Evolutionary conservation across 768 basidiomycete genomes (phyloP), one percentile per base, ranked within the genome.

Genomic region (Boletus patriciae): DNA sequence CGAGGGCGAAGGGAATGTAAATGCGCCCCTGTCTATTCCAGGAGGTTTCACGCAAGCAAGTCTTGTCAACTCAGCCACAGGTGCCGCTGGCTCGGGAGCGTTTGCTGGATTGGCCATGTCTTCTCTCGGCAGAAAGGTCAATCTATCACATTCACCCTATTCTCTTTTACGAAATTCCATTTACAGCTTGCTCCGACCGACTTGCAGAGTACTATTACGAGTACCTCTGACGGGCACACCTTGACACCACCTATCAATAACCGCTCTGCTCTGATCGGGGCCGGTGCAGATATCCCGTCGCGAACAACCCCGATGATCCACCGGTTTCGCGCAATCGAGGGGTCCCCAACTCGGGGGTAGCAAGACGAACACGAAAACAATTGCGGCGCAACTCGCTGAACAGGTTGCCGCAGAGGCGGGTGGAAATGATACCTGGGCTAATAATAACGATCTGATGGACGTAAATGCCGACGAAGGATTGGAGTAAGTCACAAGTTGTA

Each of bases 51-150:
- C 60, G 45, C 60, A 67, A 55, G 58, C 61, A 45, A 64, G 79
- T 12, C 73, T 97, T 3, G 92, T 92, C 16, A 93, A 87, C 62
- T 86, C 86, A 5, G 94, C 96, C 0, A 87, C 94, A 0, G 94
- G 94, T 0, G 95, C 94, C 3, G 96, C 95, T 18, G n/a, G n/a
- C n/a, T n/a, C n/a, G n/a, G 88, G 91, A 9, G 90, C 87, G 18
- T 76, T 99, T 4, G 95, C 96, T 15, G 93, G 94, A 7, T 98
- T 96, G 96, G 96, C 96, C 2, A 92, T 98, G 42, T 90, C 93
- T 5, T 94, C 90, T 0, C 66, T 98, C 0, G 86, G 90, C 25
- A 94, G 86, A 74, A 90, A 89, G 78, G 90, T 90, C 50, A 31
- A 52, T 16, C 6, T 13, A 45, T 21, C 11, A 19, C 2, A 3